Conservation (phyloP, 768 basidiomycete genomes). For the Phanerochaete sordida region DNA sequence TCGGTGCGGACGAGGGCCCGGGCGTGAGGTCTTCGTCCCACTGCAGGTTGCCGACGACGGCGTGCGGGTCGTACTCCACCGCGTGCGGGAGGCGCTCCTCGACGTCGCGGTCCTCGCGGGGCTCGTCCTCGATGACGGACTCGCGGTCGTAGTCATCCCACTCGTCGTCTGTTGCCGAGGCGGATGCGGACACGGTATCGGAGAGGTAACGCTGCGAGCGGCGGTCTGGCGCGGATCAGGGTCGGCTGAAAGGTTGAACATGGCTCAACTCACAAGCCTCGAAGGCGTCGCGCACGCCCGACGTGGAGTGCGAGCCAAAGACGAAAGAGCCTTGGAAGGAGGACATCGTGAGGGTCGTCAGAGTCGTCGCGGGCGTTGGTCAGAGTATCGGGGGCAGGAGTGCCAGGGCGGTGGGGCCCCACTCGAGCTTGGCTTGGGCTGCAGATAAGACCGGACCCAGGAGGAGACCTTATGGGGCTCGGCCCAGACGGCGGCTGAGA, state of each 20-base stretch:
- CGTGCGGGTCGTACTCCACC: constrained; percentile 11
- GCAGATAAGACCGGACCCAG: background rate
- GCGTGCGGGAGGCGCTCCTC: constrained; percentile 7
- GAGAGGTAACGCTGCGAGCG: constrained; percentile 65
- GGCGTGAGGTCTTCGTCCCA: constrained; percentile 26
- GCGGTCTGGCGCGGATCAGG: constrained; percentile 44
- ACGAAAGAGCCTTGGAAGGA: constrained; percentile 21
- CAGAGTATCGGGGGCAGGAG: background rate
- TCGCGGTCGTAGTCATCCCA: constrained; percentile 24
- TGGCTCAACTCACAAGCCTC: constrained; percentile 44
- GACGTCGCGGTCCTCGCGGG: constrained; percentile 8
- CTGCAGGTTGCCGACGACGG: constrained; percentile 20
- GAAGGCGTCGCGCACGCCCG: constrained; percentile 50
- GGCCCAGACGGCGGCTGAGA: background rate
- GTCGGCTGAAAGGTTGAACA: background rate
- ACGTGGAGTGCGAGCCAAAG: constrained; percentile 30
- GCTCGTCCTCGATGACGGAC: constrained; percentile 16
- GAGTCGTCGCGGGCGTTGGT: constrained; percentile 10
- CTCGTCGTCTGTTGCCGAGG: constrained; percentile 40
- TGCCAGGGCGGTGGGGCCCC: background rate
- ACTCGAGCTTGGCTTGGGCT: background rate
- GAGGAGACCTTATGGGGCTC: background rate
- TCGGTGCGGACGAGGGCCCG: constrained; percentile 8
- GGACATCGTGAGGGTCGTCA: constrained; percentile 13
- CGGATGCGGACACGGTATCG: constrained; percentile 51